Evolutionary conservation across 2,329 filamentous ascomycete genomes (phyloP).

Genomic region (Trichoderma sp.): DNA sequence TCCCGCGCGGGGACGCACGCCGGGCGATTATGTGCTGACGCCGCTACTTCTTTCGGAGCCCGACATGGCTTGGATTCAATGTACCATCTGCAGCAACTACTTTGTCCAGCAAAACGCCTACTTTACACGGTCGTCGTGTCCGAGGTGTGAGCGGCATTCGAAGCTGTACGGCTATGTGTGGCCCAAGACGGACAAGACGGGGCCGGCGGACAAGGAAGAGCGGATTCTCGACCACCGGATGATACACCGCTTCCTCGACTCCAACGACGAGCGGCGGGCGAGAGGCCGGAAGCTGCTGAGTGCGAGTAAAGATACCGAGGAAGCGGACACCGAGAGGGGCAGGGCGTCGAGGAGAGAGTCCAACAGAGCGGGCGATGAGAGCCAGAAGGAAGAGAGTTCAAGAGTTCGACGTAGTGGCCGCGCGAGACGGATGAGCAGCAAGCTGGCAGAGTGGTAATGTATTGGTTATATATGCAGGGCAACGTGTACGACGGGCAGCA

Average conservation of each 20-base stretch:
- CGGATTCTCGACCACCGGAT: slow-evolving; percentile 81
- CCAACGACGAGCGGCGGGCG: slow-evolving; percentile 65
- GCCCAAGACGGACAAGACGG: slow-evolving; percentile 89
- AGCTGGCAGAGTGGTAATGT: slow-evolving; percentile 31
- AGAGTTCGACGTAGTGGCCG: slow-evolving; percentile 42
- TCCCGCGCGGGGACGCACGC: slow-evolving; percentile 52
- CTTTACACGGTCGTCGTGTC: slow-evolving; percentile 81
- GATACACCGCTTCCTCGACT: slow-evolving; percentile 79
- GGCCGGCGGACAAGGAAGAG: slow-evolving; percentile 71
- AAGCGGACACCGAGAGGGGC: slow-evolving; percentile 34
- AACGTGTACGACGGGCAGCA: slow-evolving; percentile 2
- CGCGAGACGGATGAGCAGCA: slow-evolving; percentile 41
- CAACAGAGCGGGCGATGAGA: slow-evolving; percentile 17
- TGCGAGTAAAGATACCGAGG: slow-evolving; percentile 34
- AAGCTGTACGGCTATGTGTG: slow-evolving; percentile 94
- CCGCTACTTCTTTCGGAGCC: slow-evolving; percentile 73
- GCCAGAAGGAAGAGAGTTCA: slow-evolving; percentile 9
- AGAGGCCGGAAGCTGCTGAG: slow-evolving; percentile 46
- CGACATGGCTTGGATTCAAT: slow-evolving; percentile 82
- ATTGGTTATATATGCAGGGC: slow-evolving; percentile 3
- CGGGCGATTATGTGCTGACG: slow-evolving; percentile 83
- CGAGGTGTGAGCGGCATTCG: slow-evolving; percentile 90
- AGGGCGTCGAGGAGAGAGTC: slow-evolving; percentile 33
- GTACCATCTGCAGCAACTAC: slow-evolving; percentile 75
- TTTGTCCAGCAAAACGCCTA: slow-evolving; percentile 92